Evolutionary conservation across 768 basidiomycete genomes (phyloP).

Genomic region (Boletus insuetus): DNA sequence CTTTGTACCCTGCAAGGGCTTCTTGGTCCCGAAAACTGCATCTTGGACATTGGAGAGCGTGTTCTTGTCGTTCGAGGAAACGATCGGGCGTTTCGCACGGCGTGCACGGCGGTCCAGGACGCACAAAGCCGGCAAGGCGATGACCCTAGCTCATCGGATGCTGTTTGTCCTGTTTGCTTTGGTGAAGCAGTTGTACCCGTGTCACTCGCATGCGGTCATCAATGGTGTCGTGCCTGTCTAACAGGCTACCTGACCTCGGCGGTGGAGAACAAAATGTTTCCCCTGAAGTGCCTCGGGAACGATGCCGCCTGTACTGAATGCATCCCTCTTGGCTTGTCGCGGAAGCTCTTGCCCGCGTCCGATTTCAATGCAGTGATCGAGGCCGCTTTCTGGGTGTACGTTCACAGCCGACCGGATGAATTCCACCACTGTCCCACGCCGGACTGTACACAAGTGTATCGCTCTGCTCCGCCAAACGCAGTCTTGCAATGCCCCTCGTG

Average conservation of each 20-base stretch:
- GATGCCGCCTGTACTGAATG: constrained; percentile 53
- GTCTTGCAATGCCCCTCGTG: constrained; percentile 71
- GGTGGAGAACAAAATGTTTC: constrained; percentile 58
- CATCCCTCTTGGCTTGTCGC: constrained; percentile 55
- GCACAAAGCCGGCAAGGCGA: constrained; percentile 34
- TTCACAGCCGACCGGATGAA: constrained; percentile 57
- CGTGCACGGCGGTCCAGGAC: constrained; percentile 43
- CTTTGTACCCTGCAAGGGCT: constrained; percentile 44
- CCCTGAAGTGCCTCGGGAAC: constrained; percentile 68
- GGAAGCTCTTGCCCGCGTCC: constrained; percentile 44
- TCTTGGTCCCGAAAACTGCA: constrained; percentile 57
- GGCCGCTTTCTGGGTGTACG: constrained; percentile 59
- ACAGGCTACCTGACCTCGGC: constrained; percentile 55
- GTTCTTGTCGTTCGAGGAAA: constrained; percentile 57
- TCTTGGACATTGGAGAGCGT: constrained; percentile 42
- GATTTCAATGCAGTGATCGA: constrained; percentile 57
- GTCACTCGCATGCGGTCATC: constrained; percentile 61
- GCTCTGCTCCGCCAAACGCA: constrained; percentile 46
- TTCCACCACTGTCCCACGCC: constrained; percentile 78
- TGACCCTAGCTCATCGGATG: constrained; percentile 14
- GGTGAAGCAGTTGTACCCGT: constrained; percentile 50
- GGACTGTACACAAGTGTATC: constrained; percentile 74
- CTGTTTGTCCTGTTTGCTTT: constrained; percentile 69
- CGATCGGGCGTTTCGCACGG: constrained; percentile 31
- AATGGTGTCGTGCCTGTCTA: constrained; percentile 66